Evolutionary conservation across 179 eudicot species (phyloP).

Genomic region (Monotropa hypopitys): DNA sequence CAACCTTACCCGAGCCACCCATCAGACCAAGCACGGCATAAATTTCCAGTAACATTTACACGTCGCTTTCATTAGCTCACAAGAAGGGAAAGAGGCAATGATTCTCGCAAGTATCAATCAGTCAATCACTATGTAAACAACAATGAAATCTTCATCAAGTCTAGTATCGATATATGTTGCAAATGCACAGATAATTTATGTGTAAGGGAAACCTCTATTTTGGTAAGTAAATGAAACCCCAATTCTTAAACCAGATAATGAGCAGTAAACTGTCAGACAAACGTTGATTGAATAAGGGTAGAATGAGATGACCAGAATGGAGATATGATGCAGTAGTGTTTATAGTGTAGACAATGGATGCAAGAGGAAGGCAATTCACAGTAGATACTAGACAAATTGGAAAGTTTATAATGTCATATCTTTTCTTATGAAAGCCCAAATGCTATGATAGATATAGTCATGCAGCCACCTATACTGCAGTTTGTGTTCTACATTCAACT

Average conservation of each 20-base stretch:
- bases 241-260: neutral
- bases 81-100: neutral
- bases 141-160: neutral
- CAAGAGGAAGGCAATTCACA: neutral
- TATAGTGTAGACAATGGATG: neutral
- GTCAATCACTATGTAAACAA: neutral
- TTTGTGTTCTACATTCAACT: neutral
- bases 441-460: neutral
- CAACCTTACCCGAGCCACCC: too few relatives aligned
- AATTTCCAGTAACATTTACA: neutral
- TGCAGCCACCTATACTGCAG: neutral
- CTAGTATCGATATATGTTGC: neutral
- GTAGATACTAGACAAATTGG: neutral
- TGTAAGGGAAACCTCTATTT: neutral
- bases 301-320: neutral
- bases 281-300: neutral
- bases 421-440: neutral
- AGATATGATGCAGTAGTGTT: neutral
- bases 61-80: conserved; percentile 1
- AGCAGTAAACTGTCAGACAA: neutral
- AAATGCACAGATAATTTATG: neutral
- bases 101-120: neutral
- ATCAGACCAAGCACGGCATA: neutral
- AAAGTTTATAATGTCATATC: neutral
- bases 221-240: neutral